Percentiles rank a stretch among this genome's conserved stretches.
phyloP scores from a whole-genome alignment of 2,329 filamentous ascomycete species.

The Xylariales sp. region DNA sequence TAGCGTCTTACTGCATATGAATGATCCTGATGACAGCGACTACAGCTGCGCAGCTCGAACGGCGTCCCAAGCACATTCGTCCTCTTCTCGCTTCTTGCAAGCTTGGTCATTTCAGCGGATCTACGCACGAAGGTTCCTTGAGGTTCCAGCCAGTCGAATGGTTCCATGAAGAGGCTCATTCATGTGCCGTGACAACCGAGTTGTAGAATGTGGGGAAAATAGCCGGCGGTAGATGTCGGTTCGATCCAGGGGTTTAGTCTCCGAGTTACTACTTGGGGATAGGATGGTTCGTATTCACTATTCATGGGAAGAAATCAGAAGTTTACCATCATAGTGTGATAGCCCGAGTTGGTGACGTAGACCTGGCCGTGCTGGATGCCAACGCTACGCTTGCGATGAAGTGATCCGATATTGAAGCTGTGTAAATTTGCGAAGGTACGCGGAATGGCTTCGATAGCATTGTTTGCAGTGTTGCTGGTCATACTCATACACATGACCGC shows the following conservation, averaged over 20 bases:
- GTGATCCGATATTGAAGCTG: background rate
- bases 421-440: background rate
- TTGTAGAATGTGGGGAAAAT: background rate
- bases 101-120: no score
- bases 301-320: background rate
- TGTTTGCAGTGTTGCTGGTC: background rate
- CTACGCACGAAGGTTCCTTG: background rate
- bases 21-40: no score
- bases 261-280: background rate
- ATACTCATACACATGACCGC: constrained; percentile 1
- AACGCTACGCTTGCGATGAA: background rate
- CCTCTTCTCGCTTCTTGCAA: no score
- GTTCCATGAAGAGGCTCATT: background rate
- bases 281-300: no score
- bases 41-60: no score
- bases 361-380: no score
- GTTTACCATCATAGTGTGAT: background rate
- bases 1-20: no score
- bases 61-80: no score
- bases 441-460: background rate
- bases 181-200: background rate
- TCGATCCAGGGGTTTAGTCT: background rate
- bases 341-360: no score
- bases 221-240: background rate
- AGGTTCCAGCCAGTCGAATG: background rate